phyloP scores from a whole-genome alignment of 208 protist species.

The Wallacemonas sp. region DNA sequence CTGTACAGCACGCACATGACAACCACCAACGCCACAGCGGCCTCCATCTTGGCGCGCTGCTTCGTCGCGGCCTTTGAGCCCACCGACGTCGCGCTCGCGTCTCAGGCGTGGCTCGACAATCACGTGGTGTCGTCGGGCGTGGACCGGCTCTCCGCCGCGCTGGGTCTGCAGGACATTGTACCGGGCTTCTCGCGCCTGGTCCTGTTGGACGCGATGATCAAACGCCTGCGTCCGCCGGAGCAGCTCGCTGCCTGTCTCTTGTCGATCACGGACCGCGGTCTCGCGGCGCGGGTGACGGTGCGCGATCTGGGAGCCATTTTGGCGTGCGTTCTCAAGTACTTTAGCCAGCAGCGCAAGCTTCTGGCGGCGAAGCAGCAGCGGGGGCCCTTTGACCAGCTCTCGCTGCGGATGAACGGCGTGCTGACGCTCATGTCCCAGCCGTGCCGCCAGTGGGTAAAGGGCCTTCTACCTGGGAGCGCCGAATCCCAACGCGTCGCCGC shows the following conservation, averaged over 20 bases:
- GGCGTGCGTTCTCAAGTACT: constrained; percentile 32
- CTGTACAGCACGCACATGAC: neutral
- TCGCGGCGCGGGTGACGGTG: constrained; percentile 47
- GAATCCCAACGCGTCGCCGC: neutral
- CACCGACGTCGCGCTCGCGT: neutral
- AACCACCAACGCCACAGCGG: constrained; percentile 2
- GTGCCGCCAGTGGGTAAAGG: constrained; percentile 30
- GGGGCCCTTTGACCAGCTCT: constrained; percentile 30
- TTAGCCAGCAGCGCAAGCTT: constrained; percentile 28
- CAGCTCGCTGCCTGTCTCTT: constrained; percentile 39
- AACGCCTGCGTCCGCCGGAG: constrained; percentile 37
- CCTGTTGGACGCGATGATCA: constrained; percentile 60
- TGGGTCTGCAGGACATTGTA: constrained; percentile 38
- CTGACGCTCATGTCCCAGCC: constrained; percentile 29
- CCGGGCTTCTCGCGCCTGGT: constrained; percentile 49
- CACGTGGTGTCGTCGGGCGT: constrained; percentile 8
- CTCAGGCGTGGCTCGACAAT: constrained; percentile 1
- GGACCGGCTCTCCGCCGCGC: constrained; percentile 27
- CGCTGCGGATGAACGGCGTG: constrained; percentile 44
- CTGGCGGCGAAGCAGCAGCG: constrained; percentile 33
- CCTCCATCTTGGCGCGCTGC: constrained; percentile 23
- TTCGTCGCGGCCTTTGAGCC: constrained; percentile 22
- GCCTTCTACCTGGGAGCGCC: neutral
- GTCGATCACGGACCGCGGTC: constrained; percentile 34
- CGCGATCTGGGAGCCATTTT: constrained; percentile 25